Evolutionary conservation across 495 filamentous ascomycete species (phyloP).

Genomic region (Penicillium macrosclerotiorum): DNA sequence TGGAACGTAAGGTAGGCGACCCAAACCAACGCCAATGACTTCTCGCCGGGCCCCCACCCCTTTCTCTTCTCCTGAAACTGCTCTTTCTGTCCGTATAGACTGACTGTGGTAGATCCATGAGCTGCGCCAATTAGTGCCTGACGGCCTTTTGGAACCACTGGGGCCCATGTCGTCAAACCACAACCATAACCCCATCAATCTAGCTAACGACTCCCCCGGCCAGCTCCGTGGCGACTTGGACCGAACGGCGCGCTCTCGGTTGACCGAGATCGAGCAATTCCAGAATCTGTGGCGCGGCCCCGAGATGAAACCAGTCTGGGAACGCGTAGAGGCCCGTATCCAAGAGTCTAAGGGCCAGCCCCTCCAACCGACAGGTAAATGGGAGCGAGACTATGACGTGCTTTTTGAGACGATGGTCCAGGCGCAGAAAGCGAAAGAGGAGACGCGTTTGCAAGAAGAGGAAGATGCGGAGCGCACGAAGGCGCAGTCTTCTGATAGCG

Average conservation of each 20-base stretch:
- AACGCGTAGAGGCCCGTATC: conserved; percentile 31
- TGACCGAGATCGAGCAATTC: conserved; percentile 32
- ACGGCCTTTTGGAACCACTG: conserved; percentile 37
- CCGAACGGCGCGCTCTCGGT: conserved; percentile 23
- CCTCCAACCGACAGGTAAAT: conserved; percentile 38
- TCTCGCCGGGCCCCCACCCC: no score
- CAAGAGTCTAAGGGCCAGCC: conserved; percentile 35
- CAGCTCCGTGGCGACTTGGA: conserved; percentile 26
- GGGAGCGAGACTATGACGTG: conserved; percentile 42
- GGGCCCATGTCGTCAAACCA: no score
- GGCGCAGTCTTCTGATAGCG: conserved; percentile 27
- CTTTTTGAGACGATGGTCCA: conserved; percentile 32
- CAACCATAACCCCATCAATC: no score
- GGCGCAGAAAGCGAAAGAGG: conserved; percentile 26
- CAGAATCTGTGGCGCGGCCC: conserved; percentile 35
- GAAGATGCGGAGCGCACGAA: conserved; percentile 30
- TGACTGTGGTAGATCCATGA: conserved; percentile 36
- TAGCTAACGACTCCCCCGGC: conserved; percentile 29
- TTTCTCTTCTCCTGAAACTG: no score
- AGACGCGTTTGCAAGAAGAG: conserved; percentile 22
- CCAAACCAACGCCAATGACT: no score
- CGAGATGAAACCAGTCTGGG: conserved; percentile 40
- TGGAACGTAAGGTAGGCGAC: conserved; percentile 37
- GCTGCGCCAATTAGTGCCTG: conserved; percentile 40
- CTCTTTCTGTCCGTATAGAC: background rate